Conservation (phyloP, 1,139 yeast genomes). For the Lodderomyces jiufengensis region DNA sequence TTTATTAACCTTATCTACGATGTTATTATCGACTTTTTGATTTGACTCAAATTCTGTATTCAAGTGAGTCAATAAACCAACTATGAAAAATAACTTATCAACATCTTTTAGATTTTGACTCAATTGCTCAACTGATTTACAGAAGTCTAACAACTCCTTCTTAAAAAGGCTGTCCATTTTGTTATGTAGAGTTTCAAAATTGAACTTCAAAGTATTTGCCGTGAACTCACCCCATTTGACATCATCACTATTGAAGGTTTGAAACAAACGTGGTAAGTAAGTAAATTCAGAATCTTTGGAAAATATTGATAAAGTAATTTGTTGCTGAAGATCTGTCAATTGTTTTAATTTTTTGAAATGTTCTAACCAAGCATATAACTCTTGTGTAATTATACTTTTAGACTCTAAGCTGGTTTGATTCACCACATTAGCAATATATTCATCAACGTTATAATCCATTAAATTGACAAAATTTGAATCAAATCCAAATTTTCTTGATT, state of each 20-base stretch:
- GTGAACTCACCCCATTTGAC: slow-evolving; percentile 17
- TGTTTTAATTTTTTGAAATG: slow-evolving; percentile 12
- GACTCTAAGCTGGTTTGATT: not conserved
- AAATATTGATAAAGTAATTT: too few species aligned
- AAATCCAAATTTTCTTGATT: not conserved
- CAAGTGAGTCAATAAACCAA: slow-evolving; percentile 8
- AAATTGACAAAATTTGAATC: slow-evolving; percentile 18
- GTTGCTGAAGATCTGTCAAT: not conserved
- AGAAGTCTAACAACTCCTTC: slow-evolving; percentile 12
- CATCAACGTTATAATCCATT: slow-evolving; percentile 26
- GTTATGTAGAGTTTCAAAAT: slow-evolving; percentile 13
- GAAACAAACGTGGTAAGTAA: slow-evolving; percentile 13
- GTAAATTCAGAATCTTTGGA: too few species aligned
- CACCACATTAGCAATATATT: slow-evolving; percentile 18
- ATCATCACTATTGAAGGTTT: slow-evolving; percentile 1
- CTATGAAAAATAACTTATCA: slow-evolving; percentile 8
- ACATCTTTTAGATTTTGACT: slow-evolving; percentile 11
- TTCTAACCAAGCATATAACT: slow-evolving; percentile 21
- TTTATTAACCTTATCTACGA: not conserved
- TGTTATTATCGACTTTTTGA: not conserved
- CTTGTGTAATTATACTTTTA: too few species aligned
- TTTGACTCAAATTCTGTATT: not conserved
- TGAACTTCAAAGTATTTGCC: slow-evolving; percentile 8
- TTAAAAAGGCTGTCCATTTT: slow-evolving; percentile 13
- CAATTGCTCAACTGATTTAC: slow-evolving; percentile 7